A percentile compares a stretch with the other conserved stretches of the same genome.
phyloP scores from a whole-genome alignment of 1,284 basidiomycete genomes.

The Rhodotorula sp. region DNA sequence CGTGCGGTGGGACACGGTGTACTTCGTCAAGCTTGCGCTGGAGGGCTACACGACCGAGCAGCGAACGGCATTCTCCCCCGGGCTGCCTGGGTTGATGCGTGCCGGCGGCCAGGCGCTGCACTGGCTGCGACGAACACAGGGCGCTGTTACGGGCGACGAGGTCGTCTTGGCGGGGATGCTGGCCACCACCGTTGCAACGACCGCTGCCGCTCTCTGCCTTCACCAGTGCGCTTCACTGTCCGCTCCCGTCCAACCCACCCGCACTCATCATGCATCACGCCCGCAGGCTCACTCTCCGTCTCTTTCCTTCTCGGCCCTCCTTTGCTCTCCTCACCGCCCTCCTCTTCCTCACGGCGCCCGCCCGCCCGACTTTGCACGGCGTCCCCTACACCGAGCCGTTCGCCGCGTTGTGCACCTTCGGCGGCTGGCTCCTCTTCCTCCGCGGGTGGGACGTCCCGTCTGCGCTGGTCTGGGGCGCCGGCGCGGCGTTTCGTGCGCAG shows the following conservation, averaged over 20 bases:
- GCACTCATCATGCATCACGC: background rate
- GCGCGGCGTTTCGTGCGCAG: conserved; percentile 75
- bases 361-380: conserved; percentile 70
- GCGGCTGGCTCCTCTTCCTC: conserved; percentile 57
- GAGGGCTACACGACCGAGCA: conserved; percentile 73
- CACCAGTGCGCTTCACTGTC: conserved; percentile 57
- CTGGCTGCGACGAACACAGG: conserved; percentile 37
- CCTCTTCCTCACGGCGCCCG: conserved; percentile 76
- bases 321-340: conserved; percentile 65
- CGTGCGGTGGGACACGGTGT: conserved; percentile 80
- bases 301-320: conserved; percentile 47
- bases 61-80: conserved; percentile 85
- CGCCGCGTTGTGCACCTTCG: conserved; percentile 76
- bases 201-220: conserved; percentile 58
- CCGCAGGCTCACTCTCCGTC: conserved; percentile 53
- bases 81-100: conserved; percentile 63
- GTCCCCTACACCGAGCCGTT: conserved; percentile 82
- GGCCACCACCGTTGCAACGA: conserved; percentile 45
- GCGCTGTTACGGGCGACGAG: conserved; percentile 49
- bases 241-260: background rate
- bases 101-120: conserved; percentile 48
- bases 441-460: conserved; percentile 60
- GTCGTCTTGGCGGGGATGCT: conserved; percentile 44
- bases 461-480: conserved; percentile 64
- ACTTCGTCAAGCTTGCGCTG: conserved; percentile 69